Base-by-base conservation (phyloP, 805 yeast species). In the Saturnispora bothae region DNA sequence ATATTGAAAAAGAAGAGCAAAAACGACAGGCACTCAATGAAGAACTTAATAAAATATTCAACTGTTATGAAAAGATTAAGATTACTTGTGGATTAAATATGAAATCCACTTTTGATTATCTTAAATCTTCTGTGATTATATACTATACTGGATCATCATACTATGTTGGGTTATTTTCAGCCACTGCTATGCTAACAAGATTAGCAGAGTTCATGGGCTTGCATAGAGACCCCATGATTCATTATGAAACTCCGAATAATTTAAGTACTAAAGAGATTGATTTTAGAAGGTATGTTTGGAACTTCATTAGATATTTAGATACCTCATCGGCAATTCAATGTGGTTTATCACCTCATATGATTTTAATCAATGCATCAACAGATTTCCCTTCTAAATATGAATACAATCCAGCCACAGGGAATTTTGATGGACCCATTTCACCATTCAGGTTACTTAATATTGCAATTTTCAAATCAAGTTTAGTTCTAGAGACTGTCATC, bases 321-420 rank as follows among this genome's bases (percentile, higher is more conserved):
- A 45, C 48, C 13, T 27, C 44, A 18, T 28, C 48, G 3, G 42
- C 48, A 17, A 19, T 40, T 25, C 38, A 40, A 31, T 37, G 44
- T 13, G 48, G 48, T 10, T 31, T 45, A 31, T 42, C 48, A 4
- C 48, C 48, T 3, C 48, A 43, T 36, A 45, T 45, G 48, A 38
- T 43, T 33, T 40, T 45, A 41, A 40, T 42, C 3, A 45, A 42
- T 37, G 36, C 48, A 4, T 42, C 48, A 5, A 32, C 43, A 1
- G 36, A 38, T 13, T 38, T 45, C 15, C 48, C 48, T 7, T 45
- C 42, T 13, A 45, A 42, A 31, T 19, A 25, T 34, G 44, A 40
- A 15, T 42, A 27, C 20, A 40, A 42, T 38, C 33, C 30, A 4
- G 35, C 27, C 32, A 37, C 45, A 19, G 33, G 32, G 10, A 21